Evolutionary conservation across 2,329 filamentous ascomycete species (phyloP), one percentile per base, ranked within the genome.

Genomic region (Aphanoascus verrucosus): DNA sequence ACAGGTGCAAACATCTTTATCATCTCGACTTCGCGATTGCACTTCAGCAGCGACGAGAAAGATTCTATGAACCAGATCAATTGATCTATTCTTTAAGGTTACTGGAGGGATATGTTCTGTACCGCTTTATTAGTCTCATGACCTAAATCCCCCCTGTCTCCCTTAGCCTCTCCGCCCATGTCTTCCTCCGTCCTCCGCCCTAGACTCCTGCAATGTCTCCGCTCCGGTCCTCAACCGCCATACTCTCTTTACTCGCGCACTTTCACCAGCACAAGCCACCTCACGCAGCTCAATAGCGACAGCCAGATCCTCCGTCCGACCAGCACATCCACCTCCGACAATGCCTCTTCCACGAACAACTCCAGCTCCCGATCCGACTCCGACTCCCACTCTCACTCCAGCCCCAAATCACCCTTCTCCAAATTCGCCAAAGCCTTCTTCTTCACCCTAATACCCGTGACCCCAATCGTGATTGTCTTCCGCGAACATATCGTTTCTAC

Each of bases 391-490:
- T 61, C 32, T 55, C 56, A 20, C 49, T 38, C 50, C 42, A 43
- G 19, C 5, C 23, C 42, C 11, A 47, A 38, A 12, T 62, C 62
- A 37, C 55, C 62, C 34, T 63, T 65, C 43, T 54, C 60, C 31
- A 50, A 47, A 15, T 43, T 58, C 48, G 40, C 50, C 20, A 44
- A 65, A 19, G 63, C 61, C 1, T 50, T 41, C 49, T 19, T 65
- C 49, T 48, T 67, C n/a, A 63, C 61, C 1, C 35, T 49, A 3
- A 40, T 52, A 2, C 65, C 70, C 8, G 52, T 69, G 14, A 49
- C 69, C 14, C 69, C 72, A 1, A 69, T 72, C 54, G 57, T 65
- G 0, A 60, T 68, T 8, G 68, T 72, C 56, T 62, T 74, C 59
- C 64, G 65, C 20, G 67, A 71, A 54, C 66, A 75, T 56, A 63